Base-by-base conservation (phyloP, 169 alveolate genomes). In the Cyclospora cayetanensis region DNA sequence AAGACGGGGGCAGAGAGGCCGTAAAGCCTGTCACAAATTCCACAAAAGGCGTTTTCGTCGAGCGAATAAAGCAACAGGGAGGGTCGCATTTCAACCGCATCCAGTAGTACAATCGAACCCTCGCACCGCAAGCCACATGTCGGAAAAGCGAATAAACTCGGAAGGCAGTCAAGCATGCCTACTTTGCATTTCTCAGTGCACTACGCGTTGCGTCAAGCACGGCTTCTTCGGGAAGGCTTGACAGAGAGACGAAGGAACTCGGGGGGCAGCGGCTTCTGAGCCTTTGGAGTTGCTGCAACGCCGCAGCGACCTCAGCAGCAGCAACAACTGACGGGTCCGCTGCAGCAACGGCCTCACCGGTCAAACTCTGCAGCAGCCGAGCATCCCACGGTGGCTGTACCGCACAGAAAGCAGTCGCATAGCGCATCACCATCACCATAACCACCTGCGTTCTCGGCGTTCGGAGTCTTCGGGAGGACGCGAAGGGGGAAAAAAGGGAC, bases 301-400 rank as follows among this genome's bases (percentile, higher is more conserved):
- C 74, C 25, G 74, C 74, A 63, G 74, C 74, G 31, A 63, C 31
- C 2, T 34, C 74, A 63, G 74, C 74, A 22, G 74, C 74, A 63
- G 74, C 74, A 63, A 1, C 31, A 9, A 18, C 74, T 27, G 31
- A 34, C 25, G 74, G 74, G 22, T 39, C 74, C 1, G 74, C 1
- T 27, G 74, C 74, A 63, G 74, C 74, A 63, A 39, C 74, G 4
- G 35, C 29, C 31, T 63, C 74, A 63, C 41, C 37, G 4, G 11
- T 20, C 2, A 63, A 39, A 18, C 37, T 63, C 74, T 63, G 74
- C 74, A 63, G 74, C 74, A 63, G 31, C 74, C 41, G 74, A 34
- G 7, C 31, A n/a, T 63, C 74, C 74, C 74, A 63, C 22, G 74
- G 74, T 5, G 74, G 74, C 74, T 63, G 74, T n/a, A n/a, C n/a